phyloP scores from a whole-genome alignment of 768 basidiomycete species.

The Termitomyces sp. region DNA sequence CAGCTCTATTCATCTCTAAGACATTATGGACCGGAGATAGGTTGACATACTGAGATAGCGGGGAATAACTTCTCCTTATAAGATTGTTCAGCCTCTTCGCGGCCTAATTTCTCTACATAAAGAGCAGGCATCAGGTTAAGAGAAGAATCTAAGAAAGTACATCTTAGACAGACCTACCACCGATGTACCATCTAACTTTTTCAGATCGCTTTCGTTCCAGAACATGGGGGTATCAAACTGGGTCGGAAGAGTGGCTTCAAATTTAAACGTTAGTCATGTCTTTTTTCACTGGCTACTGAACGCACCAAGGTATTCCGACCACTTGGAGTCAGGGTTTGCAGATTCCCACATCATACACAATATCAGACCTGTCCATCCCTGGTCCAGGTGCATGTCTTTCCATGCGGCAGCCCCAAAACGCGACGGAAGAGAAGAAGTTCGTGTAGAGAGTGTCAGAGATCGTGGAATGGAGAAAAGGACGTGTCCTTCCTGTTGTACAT shows the following conservation, averaged over 20 bases:
- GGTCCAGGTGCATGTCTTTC: conserved; percentile 53
- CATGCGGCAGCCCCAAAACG: conserved; percentile 63
- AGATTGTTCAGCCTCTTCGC: conserved; percentile 72
- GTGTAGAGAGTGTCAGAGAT: conserved; percentile 69
- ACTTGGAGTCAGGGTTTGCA: conserved; percentile 54
- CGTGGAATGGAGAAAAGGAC: conserved; percentile 83
- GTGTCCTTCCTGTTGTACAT: conserved; percentile 55
- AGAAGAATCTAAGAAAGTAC: not conserved
- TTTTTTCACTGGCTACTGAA: not conserved
- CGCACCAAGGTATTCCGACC: conserved; percentile 73
- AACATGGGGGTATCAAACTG: conserved; percentile 92
- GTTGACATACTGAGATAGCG: conserved; percentile 54
- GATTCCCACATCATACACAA: conserved; percentile 97
- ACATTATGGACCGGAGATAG: not conserved
- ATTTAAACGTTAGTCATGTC: not conserved
- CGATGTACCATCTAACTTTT: conserved; percentile 77
- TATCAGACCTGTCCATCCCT: conserved; percentile 86
- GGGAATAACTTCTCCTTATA: conserved; percentile 68
- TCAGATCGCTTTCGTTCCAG: conserved; percentile 73
- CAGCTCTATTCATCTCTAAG: not conserved
- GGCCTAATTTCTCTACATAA: conserved; percentile 77
- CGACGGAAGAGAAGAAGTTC: conserved; percentile 64
- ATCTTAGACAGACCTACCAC: conserved; percentile 65
- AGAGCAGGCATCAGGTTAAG: not conserved
- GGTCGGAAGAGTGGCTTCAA: conserved; percentile 60